Percentiles rank a stretch among this genome's conserved stretches.
Conservation (phyloP, 495 filamentous ascomycete species). For the Neurospora hispaniola region DNA sequence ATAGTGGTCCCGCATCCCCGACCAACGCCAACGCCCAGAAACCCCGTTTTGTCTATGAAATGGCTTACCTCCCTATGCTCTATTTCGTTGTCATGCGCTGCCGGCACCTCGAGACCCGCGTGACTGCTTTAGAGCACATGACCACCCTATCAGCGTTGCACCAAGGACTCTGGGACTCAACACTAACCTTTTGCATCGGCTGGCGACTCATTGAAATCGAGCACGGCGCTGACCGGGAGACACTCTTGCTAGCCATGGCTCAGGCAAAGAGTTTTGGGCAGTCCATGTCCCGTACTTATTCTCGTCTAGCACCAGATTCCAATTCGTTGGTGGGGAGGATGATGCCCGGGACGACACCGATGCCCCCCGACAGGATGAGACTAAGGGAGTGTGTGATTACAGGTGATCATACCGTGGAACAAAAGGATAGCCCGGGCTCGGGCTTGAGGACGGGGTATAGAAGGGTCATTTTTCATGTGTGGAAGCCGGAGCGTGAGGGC, state of each 20-base stretch:
- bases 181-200: conserved; percentile 15
- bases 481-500: background rate
- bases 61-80: conserved; percentile 31
- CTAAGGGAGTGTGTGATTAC: background rate
- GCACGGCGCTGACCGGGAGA: conserved; percentile 15
- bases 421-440: background rate
- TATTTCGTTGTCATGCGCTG: conserved; percentile 38
- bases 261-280: background rate
- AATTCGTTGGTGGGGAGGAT: background rate
- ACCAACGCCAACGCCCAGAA: background rate
- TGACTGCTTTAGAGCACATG: conserved; percentile 24
- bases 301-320: background rate
- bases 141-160: conserved; percentile 6
- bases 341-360: background rate
- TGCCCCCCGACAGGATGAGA: background rate
- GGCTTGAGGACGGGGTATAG: background rate
- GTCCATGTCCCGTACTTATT: background rate
- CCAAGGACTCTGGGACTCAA: conserved; percentile 24
- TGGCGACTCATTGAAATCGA: conserved; percentile 24
- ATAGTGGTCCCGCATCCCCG: background rate
- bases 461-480: background rate
- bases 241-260: background rate
- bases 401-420: background rate
- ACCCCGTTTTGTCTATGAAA: conserved; percentile 33
- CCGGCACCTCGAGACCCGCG: conserved; percentile 25